A percentile compares a stretch with the other conserved stretches of the same genome.
Evolutionary conservation across 257 asterid genomes (phyloP).

Genomic region (Linaria vulgaris): DNA sequence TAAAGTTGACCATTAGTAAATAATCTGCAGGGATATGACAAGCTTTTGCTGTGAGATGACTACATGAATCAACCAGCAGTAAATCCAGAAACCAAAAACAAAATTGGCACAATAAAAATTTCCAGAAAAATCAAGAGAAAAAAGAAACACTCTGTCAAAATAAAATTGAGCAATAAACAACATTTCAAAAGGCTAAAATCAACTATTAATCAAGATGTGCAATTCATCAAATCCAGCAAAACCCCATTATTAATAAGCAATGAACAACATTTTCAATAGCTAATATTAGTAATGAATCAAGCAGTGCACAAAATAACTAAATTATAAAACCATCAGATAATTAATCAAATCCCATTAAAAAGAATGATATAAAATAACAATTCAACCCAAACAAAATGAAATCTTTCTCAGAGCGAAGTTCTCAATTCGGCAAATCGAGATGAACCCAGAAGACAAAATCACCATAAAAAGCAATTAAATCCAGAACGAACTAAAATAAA

Average conservation of each 20-base stretch:
- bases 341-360: not conserved
- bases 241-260: too few species aligned
- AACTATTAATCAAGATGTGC: not conserved
- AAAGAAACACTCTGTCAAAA: too few species aligned
- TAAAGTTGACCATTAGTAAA: too few species aligned
- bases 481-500: not conserved
- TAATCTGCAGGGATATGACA: too few species aligned
- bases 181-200: not conserved
- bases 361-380: not conserved
- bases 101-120: too few species aligned
- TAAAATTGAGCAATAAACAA: not conserved
- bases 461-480: slow-evolving; percentile 14
- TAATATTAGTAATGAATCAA: not conserved
- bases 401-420: not conserved
- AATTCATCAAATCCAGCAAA: not conserved
- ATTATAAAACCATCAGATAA: too few species aligned
- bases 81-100: too few species aligned
- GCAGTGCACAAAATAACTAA: not conserved
- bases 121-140: too few species aligned
- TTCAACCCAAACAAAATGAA: not conserved
- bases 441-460: slow-evolving; percentile 12
- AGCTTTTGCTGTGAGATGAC: too few species aligned
- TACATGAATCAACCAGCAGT: too few species aligned
- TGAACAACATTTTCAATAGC: not conserved
- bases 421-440: not conserved